phyloP scores from a whole-genome alignment of 306 rosid genomes.

The Vachellia collinsii region DNA sequence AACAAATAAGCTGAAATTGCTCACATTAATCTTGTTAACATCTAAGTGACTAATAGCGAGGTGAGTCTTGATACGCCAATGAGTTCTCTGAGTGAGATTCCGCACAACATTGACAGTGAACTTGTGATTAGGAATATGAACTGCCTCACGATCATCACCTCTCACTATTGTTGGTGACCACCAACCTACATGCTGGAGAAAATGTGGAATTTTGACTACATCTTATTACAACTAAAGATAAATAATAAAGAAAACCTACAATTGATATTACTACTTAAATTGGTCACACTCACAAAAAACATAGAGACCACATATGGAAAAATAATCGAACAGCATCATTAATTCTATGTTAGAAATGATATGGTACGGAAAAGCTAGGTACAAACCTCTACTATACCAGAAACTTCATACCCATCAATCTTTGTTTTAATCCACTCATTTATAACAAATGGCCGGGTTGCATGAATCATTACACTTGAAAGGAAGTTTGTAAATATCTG shows the following conservation, averaged over 20 bases:
- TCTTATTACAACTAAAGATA: constrained; percentile 19
- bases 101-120: constrained; percentile 96
- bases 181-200: constrained; percentile 95
- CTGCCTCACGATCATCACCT: constrained; percentile 99
- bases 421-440: constrained; percentile 98
- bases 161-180: constrained; percentile 98
- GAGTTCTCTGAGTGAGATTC: constrained; percentile 93
- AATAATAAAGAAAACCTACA: constrained; percentile 29
- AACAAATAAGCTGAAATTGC: constrained; percentile 45
- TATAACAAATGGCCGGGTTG: constrained; percentile 87
- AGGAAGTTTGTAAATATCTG: constrained; percentile 98
- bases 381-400: constrained; percentile 98
- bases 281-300: constrained; percentile 20
- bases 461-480: constrained; percentile 95
- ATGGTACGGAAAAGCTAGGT: constrained; percentile 26
- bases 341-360: neutral
- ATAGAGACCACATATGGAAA: constrained; percentile 1
- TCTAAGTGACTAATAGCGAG: constrained; percentile 94
- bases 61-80: constrained; percentile 97
- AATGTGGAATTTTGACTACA: constrained; percentile 26
- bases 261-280: constrained; percentile 23
- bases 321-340: constrained; percentile 5
- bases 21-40: constrained; percentile 91
- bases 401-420: constrained; percentile 98
- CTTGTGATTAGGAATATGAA: constrained; percentile 97